phyloP scores from a whole-genome alignment of 495 filamentous ascomycete species.

The Niebla homalea region DNA sequence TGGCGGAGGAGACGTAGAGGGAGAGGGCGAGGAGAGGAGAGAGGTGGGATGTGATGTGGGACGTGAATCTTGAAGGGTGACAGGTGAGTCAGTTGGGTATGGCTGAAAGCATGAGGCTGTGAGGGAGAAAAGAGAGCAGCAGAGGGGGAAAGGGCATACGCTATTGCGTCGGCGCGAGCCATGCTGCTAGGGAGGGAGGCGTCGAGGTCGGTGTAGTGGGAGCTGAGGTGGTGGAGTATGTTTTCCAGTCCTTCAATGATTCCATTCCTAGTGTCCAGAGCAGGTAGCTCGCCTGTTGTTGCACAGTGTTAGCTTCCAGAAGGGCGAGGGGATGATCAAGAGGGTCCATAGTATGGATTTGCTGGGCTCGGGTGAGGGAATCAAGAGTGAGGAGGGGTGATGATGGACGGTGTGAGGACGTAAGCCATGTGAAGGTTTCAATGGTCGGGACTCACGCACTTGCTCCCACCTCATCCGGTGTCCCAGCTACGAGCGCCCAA shows the following conservation, averaged over 20 bases:
- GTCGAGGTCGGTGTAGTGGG: slow-evolving; percentile 45
- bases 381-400: too few relatives aligned
- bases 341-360: too few relatives aligned
- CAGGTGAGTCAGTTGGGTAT: neutral
- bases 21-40: slow-evolving; percentile 61
- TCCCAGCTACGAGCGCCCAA: slow-evolving; percentile 67
- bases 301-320: too few relatives aligned
- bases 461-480: slow-evolving; percentile 61
- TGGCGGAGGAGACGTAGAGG: slow-evolving; percentile 77
- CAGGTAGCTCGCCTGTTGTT: slow-evolving; percentile 60
- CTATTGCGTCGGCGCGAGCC: slow-evolving; percentile 36
- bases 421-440: neutral
- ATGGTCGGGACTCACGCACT: slow-evolving; percentile 54
- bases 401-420: too few relatives aligned
- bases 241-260: slow-evolving; percentile 60
- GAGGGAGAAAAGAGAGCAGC: neutral
- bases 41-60: slow-evolving; percentile 51
- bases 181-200: slow-evolving; percentile 28
- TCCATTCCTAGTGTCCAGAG: slow-evolving; percentile 46
- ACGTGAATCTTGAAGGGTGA: slow-evolving; percentile 29
- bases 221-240: slow-evolving; percentile 57
- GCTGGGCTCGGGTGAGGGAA: too few relatives aligned
- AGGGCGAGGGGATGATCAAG: neutral
- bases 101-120: neutral
- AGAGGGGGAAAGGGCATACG: slow-evolving; percentile 27